phyloP scores from a whole-genome alignment of 2,329 filamentous ascomycete species.

The Verticillium zaregamsianum region DNA sequence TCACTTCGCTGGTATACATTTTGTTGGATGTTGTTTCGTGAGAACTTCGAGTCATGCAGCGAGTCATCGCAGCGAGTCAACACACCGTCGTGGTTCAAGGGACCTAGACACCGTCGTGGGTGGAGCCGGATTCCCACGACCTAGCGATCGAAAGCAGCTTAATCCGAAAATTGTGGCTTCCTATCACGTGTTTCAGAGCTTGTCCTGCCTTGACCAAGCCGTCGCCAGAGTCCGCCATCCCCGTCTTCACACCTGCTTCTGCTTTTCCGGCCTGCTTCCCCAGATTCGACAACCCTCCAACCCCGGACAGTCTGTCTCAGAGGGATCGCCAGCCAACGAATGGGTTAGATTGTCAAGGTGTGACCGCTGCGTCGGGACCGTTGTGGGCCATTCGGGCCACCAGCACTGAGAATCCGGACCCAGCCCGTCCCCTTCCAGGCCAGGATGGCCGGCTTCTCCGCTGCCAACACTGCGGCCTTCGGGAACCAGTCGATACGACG shows the following conservation, averaged over 20 bases:
- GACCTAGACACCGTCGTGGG: too few species aligned
- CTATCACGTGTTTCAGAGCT: neutral
- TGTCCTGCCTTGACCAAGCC: too few species aligned
- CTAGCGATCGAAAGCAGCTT: neutral
- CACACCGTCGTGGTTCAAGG: too few species aligned
- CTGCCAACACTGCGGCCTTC: neutral
- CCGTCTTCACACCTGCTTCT: neutral
- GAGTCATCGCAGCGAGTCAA: too few species aligned
- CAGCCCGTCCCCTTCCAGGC: too few species aligned
- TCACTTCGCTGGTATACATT: too few species aligned
- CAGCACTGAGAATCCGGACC: neutral
- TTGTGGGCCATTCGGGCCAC: neutral
- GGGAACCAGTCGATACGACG: neutral
- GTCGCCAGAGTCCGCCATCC: neutral
- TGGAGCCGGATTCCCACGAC: too few species aligned
- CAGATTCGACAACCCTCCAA: neutral
- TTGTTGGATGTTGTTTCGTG: too few species aligned
- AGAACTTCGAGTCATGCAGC: too few species aligned
- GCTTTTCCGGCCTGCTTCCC: neutral
- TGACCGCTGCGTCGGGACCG: neutral
- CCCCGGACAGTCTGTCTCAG: neutral
- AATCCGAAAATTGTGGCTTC: neutral
- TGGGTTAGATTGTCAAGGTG: neutral
- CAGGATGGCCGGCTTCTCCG: neutral
- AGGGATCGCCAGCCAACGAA: neutral